Base-by-base conservation (phyloP, 139 green algal genomes). In the Asterochloris sp. region DNA sequence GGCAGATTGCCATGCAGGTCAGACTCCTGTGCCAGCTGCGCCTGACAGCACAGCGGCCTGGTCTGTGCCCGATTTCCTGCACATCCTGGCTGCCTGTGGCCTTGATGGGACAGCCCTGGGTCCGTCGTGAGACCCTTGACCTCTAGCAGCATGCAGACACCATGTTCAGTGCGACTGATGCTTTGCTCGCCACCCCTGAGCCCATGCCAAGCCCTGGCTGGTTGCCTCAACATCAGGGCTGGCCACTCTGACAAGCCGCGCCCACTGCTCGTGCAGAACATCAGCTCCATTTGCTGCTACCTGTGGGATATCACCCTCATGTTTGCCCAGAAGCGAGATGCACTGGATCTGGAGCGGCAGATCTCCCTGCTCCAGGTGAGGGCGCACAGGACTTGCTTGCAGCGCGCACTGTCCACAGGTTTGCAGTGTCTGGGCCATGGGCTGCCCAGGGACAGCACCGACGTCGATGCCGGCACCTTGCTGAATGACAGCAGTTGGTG, bases 1-100 rank as follows among this genome's bases (percentile, higher is more conserved):
- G 74, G 74, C 74, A 78, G 74, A 78, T 78, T 26, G 62, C 74
- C 13, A 78, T 78, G 74, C 74, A 78, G 74, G 74, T 78, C 74
- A 62, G 29, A 26, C 0, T 78, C 13, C 63, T 71, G 66, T 24
- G 21, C 19, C 19, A 71, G 66, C 66, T 4, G 66, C 66, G 21
- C 21, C 66, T 71, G 21, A 21, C 21, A 10, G 21, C 19, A 26
- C 21, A 71, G 21, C 66, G 21, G 66, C 19, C 66, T 26, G 17
- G 19, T 26, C 66, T 26, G 17, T 21, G 17, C 66, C 17, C 66
- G 4, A 24, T 8, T 24, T 8, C 4, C 66, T 26, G 1, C 4
- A 24, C 66, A 71, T 26, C 2, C 4, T 26, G 21, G 66, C 17
- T 71, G 66, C 19, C 21, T 26, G 17, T 71, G 66, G 17, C 19